A percentile compares a stretch with the other conserved stretches of the same genome.
Evolutionary conservation across 306 rosid genomes (phyloP).

Genomic region (Arachis hypogaea): DNA sequence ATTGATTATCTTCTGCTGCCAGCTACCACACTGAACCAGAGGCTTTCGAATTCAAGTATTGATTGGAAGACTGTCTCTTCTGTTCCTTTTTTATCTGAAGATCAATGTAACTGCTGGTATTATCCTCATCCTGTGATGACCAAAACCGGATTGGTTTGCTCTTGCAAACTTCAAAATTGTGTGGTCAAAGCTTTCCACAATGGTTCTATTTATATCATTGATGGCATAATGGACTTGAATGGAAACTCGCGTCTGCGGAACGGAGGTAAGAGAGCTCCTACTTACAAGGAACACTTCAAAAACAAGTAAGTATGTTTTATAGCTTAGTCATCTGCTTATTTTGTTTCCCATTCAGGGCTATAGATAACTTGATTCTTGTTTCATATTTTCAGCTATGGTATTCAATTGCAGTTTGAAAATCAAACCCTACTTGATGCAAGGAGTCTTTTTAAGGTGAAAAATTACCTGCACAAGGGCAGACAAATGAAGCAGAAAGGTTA

Average conservation of each 20-base stretch:
- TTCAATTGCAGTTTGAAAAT: conserved; percentile 44
- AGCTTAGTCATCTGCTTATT: neutral
- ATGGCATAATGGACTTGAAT: conserved; percentile 38
- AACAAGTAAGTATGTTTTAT: conserved; percentile 27
- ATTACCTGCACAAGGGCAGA: conserved; percentile 45
- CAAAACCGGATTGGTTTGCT: conserved; percentile 53
- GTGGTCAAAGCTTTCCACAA: conserved; percentile 66
- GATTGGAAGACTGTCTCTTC: conserved; percentile 56
- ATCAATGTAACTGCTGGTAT: conserved; percentile 25
- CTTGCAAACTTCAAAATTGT: conserved; percentile 61
- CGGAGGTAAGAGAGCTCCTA: conserved; percentile 25
- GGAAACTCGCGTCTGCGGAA: conserved; percentile 51
- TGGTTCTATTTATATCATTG: conserved; percentile 48
- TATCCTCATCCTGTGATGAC: conserved; percentile 37
- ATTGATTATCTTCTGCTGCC: conserved; percentile 77
- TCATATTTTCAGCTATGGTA: conserved; percentile 50
- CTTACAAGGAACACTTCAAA: conserved; percentile 60
- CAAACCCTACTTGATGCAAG: conserved; percentile 55
- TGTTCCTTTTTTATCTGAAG: conserved; percentile 33
- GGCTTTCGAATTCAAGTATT: conserved; percentile 29
- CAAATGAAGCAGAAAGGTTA: conserved; percentile 53
- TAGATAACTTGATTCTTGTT: conserved; percentile 22
- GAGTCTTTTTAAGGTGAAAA: conserved; percentile 46
- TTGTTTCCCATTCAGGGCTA: neutral
- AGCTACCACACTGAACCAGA: conserved; percentile 37